Evolutionary conservation across 2,329 filamentous ascomycete species (phyloP).

Genomic region (Diaporthe velutina): DNA sequence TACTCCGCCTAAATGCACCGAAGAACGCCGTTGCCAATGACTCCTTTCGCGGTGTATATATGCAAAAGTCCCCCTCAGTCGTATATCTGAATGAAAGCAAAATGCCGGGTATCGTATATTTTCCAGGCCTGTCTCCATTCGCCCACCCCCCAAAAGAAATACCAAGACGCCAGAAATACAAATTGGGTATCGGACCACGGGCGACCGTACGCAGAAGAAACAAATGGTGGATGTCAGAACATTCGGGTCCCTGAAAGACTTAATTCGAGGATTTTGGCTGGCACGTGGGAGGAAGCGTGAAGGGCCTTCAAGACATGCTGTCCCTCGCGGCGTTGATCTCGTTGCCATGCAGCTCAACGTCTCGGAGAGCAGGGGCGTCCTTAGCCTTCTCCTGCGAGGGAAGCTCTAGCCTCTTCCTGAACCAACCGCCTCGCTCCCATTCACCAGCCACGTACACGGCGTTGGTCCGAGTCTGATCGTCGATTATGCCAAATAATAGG

Average conservation of each 20-base stretch:
- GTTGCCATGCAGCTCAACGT: conserved; percentile 31
- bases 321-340: conserved; percentile 36
- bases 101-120: conserved; percentile 41
- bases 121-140: conserved; percentile 34
- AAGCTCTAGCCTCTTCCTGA: conserved; percentile 51
- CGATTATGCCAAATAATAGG: conserved; percentile 77
- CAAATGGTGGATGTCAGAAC: neutral
- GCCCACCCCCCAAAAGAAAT: neutral
- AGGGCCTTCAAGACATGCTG: neutral
- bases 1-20: conserved; percentile 22
- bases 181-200: neutral
- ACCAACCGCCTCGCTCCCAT: conserved; percentile 93
- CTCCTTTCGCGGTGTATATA: neutral
- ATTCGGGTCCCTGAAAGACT: neutral
- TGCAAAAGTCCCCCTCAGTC: conserved; percentile 22
- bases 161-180: conserved; percentile 3
- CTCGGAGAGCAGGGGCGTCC: conserved; percentile 31
- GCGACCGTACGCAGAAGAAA: neutral
- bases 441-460: conserved; percentile 78
- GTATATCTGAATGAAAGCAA: conserved; percentile 28
- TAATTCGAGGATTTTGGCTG: neutral
- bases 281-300: neutral
- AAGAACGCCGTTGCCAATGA: conserved; percentile 25
- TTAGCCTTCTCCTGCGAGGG: conserved; percentile 32
- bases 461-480: conserved; percentile 67